A percentile compares a stretch with the other conserved stretches of the same genome.
Conservation (phyloP, 768 basidiomycete species). For the Fomitopsis serialis region DNA sequence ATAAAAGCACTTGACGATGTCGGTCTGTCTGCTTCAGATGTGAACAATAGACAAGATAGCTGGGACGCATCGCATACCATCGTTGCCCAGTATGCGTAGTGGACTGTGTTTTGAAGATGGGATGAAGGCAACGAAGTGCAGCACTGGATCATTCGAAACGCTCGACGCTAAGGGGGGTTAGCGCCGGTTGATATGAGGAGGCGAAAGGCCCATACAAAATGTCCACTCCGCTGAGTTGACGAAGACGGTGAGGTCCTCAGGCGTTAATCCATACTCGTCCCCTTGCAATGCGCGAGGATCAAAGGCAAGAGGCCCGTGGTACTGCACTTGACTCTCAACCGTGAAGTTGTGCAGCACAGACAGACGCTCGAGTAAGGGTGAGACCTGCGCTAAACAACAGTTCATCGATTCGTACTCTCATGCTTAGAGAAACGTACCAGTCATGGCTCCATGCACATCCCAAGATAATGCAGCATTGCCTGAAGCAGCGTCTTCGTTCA, state of each 20-base stretch:
- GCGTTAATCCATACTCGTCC: slow-evolving; percentile 52
- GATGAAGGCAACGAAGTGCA: slow-evolving; percentile 88
- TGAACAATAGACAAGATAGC: not conserved
- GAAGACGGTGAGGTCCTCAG: slow-evolving; percentile 87
- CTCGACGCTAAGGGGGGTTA: slow-evolving; percentile 65
- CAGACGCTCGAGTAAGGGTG: slow-evolving; percentile 58
- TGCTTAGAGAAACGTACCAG: slow-evolving; percentile 39
- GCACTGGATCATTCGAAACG: slow-evolving; percentile 86
- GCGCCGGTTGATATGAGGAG: not conserved
- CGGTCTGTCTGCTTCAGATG: slow-evolving; percentile 32
- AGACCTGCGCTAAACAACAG: slow-evolving; percentile 52
- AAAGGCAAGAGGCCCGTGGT: slow-evolving; percentile 86
- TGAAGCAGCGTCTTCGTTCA: slow-evolving; percentile 83
- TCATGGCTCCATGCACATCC: slow-evolving; percentile 64
- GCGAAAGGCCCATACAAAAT: slow-evolving; percentile 49
- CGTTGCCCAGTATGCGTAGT: slow-evolving; percentile 53
- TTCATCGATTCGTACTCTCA: not conserved
- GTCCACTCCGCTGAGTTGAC: slow-evolving; percentile 97
- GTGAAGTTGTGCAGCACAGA: slow-evolving; percentile 81
- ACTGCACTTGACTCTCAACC: slow-evolving; percentile 92
- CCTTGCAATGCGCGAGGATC: slow-evolving; percentile 40
- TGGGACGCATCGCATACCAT: slow-evolving; percentile 34
- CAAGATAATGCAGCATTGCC: slow-evolving; percentile 59
- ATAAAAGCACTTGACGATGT: slow-evolving; percentile 68
- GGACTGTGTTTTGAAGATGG: slow-evolving; percentile 70